Evolutionary conservation across 108 stramenopile species (phyloP).

Genomic region (Nitzschia sp.): DNA sequence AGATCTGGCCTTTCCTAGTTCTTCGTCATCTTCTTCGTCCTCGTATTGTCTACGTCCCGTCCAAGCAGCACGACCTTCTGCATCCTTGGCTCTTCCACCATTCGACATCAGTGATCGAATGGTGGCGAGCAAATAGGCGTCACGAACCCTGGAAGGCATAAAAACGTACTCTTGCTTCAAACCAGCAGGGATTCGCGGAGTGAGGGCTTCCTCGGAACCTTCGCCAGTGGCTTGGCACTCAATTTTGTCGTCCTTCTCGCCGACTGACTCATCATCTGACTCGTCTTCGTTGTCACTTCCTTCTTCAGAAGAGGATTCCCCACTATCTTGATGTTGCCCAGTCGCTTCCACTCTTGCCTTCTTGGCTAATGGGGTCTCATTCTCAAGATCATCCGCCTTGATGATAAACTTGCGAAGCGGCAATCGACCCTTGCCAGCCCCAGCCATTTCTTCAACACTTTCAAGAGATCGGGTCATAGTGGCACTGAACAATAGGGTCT

Average conservation of each 20-base stretch:
- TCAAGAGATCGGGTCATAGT: constrained; percentile 90
- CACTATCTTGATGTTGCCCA: constrained; percentile 17
- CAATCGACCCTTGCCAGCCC: constrained; percentile 64
- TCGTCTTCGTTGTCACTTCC: constrained; percentile 23
- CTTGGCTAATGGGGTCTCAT: constrained; percentile 17
- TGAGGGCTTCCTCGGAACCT: constrained; percentile 29
- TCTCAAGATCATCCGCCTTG: constrained; percentile 19
- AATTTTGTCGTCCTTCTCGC: constrained; percentile 27
- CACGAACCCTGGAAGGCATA: constrained; percentile 87
- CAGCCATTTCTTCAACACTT: constrained; percentile 78
- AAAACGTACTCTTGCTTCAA: constrained; percentile 94
- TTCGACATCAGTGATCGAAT: constrained; percentile 75
- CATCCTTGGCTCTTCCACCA: constrained; percentile 62
- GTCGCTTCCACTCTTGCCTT: constrained; percentile 25
- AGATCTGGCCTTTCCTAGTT: constrained; percentile 65
- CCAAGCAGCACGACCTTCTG: constrained; percentile 36
- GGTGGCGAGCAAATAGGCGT: constrained; percentile 77
- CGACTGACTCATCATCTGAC: constrained; percentile 4
- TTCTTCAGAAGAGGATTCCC: constrained; percentile 2
- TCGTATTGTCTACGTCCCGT: constrained; percentile 23
- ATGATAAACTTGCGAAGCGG: constrained; percentile 72
- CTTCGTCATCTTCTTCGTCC: constrained; percentile 49
- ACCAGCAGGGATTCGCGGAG: constrained; percentile 82
- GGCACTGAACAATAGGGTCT: constrained; percentile 95
- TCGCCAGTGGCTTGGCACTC: constrained; percentile 28